Conservation (phyloP, 352 stramenopile genomes). For the Phytopythium cucurbitacearum region DNA sequence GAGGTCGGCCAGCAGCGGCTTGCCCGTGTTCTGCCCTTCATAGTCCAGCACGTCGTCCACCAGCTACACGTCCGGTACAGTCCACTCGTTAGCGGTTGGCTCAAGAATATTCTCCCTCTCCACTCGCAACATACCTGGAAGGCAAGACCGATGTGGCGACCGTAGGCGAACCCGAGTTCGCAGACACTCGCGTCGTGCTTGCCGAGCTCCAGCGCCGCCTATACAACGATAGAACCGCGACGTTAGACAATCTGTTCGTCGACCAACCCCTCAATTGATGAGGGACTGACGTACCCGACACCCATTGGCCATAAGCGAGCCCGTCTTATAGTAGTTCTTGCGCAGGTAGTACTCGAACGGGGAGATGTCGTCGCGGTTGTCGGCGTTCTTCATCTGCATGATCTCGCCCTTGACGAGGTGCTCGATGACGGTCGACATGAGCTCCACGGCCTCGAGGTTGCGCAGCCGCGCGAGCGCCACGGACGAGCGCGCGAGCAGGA, state of each 20-base stretch:
- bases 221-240: neutral
- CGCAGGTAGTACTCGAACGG: constrained; percentile 95
- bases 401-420: constrained; percentile 99
- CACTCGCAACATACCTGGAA: constrained; percentile 88
- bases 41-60: constrained; percentile 99
- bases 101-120: constrained; percentile 1
- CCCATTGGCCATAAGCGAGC: constrained; percentile 97
- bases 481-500: constrained; percentile 94
- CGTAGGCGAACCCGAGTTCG: constrained; percentile 94
- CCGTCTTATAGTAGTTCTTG: constrained; percentile 99
- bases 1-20: constrained; percentile 94
- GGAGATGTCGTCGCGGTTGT: constrained; percentile 55
- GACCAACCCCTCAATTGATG: neutral
- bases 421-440: constrained; percentile 98
- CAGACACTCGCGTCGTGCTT: constrained; percentile 84
- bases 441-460: constrained; percentile 95
- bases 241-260: neutral
- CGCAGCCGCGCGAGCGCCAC: constrained; percentile 93
- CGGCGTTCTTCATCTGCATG: constrained; percentile 97
- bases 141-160: constrained; percentile 95
- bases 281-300: constrained; percentile 53
- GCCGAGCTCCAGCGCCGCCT: constrained; percentile 90
- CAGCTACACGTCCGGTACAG: constrained; percentile 35
- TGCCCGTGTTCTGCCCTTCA: constrained; percentile 91
- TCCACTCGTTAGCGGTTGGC: neutral